Base-by-base conservation (phyloP, 331 rosid genomes). In the Stylosanthes scabra region DNA sequence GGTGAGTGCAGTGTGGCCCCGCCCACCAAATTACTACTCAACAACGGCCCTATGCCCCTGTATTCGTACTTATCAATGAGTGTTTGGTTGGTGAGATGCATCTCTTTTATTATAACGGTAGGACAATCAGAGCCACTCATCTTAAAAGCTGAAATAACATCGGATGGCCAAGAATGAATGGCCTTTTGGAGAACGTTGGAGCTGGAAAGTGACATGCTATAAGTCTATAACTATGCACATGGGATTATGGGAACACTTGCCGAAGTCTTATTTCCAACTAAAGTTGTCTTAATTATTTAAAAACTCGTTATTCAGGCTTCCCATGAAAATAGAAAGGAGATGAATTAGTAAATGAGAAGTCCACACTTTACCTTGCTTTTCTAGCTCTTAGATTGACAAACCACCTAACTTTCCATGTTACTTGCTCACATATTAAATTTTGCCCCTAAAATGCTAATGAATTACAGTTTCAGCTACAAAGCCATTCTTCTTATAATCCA, bases 141-240 rank as follows among this genome's bases (percentile, higher is more conserved):
- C 9, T n/a, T 1, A 8, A 50, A 50, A 13, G 5, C 6, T 6
- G 8, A 52, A 56, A n/a, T 6, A 27, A 42, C 39, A 83, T 49
- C 31, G 8, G 6, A 51, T 3, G 82, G 84, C 63, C 28, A 8
- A 40, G 55, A 14, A 37, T 52, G 39, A 29, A 3, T 62, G 73
- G 71, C 83, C 82, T 77, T 71, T 76, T 20, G 39, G 75, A 59
- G 72, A 83, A 78, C 88, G 93, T 83, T 85, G 28, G 31, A 77
- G 71, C 79, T 85, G 28, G 31, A 77, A 49, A 77, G 71, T 44
- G 74, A 63, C 69, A 40, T 2, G 57, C 39, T 45, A n/a, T 66
- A n/a, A 45, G n/a, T n/a, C n/a, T n/a, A n/a, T n/a, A n/a, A n/a
- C n/a, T 16, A 0, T 52, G 74, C 80, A 68, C 77, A 11, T 71